Evolutionary conservation across 2,329 filamentous ascomycete genomes (phyloP), one percentile per base, ranked within the genome.

Genomic region (Madurella mycetomatis): DNA sequence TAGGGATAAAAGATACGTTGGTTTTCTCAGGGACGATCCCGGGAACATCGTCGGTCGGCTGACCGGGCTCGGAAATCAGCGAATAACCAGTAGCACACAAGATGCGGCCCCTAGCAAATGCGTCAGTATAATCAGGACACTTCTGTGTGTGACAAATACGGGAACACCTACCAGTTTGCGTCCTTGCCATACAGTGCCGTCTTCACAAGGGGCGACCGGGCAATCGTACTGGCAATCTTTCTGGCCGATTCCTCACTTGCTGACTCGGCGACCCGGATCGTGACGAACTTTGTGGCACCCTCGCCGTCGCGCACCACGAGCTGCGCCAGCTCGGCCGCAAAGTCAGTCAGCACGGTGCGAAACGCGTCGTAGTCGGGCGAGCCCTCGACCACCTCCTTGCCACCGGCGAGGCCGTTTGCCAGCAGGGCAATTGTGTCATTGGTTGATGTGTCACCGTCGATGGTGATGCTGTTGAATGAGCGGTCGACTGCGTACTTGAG

Each of bases 231-330:
- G 11, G 92, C 94, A 57, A 96, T 86, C 66, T 85, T 82, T 53
- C 88, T 84, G 1, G 90, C 92, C 45, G 84, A 86, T 46, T 78
- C 75, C 66, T 89, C 84, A 45, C 82, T 81, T 1, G 82, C 77
- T 3, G 88, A 84, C 64, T 92, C 88, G 45, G 81, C 81, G 37
- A 97, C 90, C 56, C 86, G 86, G 63, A 99, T 89, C 5, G 91
- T 95, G 56, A 99, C 91, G 69, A 99, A 99, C 73, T 99, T 99
- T 51, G 94, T 99, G 4, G 94, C 94, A 54, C 94, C 94, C 73
- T 99, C 94, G 64, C 94, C 94, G 69, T 99, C 94, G 54, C 92
- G 88, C 51, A 99, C 91, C 52, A 99, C 87, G 31, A 96, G 87
- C 73, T 96, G 89, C 17, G 94, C 90, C 5, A 99, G 82, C 56